A percentile compares a stretch with the other conserved stretches of the same genome.
phyloP scores from a whole-genome alignment of 2,329 filamentous ascomycete genomes.

The Nemania diffusa region DNA sequence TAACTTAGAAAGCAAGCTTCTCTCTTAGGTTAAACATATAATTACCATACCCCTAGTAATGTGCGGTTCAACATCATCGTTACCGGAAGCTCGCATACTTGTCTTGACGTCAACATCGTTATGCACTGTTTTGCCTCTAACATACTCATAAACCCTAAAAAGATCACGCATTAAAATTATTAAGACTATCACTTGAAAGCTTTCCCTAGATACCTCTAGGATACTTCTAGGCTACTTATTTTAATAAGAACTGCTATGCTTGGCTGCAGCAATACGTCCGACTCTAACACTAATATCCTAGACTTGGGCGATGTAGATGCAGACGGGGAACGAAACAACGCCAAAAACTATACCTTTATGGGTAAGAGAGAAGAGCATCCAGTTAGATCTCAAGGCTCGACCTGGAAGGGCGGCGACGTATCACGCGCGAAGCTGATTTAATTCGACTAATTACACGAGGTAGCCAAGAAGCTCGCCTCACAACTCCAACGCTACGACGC shows the following conservation, averaged over 20 bases:
- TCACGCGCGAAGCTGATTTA: slow-evolving; percentile 57
- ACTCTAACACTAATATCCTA: slow-evolving; percentile 42
- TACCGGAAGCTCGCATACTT: background rate
- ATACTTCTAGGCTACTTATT: background rate
- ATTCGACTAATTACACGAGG: slow-evolving; percentile 58
- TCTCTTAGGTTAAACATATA: background rate
- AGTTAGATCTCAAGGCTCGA: slow-evolving; percentile 54
- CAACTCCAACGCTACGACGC: slow-evolving; percentile 57
- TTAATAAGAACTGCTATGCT: slow-evolving; percentile 29
- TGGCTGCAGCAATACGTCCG: slow-evolving; percentile 37
- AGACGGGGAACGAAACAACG: no score
- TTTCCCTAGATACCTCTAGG: background rate
- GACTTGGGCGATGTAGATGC: slow-evolving; percentile 23
- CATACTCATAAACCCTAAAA: background rate
- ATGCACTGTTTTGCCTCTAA: background rate
- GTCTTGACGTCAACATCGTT: slow-evolving; percentile 14
- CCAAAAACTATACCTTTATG: slow-evolving; percentile 60
- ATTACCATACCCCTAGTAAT: background rate
- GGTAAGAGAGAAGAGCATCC: slow-evolving; percentile 61
- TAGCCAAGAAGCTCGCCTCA: slow-evolving; percentile 55
- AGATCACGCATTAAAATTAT: background rate
- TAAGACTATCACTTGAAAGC: background rate
- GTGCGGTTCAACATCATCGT: background rate
- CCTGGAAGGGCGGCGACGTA: slow-evolving; percentile 57
- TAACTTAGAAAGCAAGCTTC: background rate